Conservation (phyloP, 768 basidiomycete genomes). For the Clitopilus hobsonii region DNA sequence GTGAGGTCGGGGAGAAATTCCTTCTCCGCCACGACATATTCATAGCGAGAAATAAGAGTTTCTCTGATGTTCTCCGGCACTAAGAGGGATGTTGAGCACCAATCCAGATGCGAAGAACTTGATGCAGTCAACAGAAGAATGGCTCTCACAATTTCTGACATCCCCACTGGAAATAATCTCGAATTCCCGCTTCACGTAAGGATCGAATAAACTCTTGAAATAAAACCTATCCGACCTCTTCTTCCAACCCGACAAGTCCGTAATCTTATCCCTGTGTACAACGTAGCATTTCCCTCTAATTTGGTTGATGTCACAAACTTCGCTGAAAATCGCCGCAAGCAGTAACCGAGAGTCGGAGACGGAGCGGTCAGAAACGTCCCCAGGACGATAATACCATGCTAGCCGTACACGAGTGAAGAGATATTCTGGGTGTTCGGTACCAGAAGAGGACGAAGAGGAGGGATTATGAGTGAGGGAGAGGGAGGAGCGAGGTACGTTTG, state of each 20-base stretch:
- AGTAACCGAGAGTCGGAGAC: slow-evolving; percentile 89
- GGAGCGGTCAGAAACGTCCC: slow-evolving; percentile 90
- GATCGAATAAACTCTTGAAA: slow-evolving; percentile 93
- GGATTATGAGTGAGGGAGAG: neutral
- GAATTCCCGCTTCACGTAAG: slow-evolving; percentile 97
- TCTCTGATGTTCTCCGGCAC: slow-evolving; percentile 81
- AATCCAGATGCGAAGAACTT: slow-evolving; percentile 15
- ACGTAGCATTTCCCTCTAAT: slow-evolving; percentile 92
- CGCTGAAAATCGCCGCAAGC: slow-evolving; percentile 93
- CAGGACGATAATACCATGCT: slow-evolving; percentile 95
- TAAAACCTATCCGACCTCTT: slow-evolving; percentile 93
- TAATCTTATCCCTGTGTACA: slow-evolving; percentile 91
- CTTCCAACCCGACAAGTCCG: slow-evolving; percentile 91
- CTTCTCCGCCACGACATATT: slow-evolving; percentile 93
- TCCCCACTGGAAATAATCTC: slow-evolving; percentile 87
- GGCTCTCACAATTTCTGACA: slow-evolving; percentile 79
- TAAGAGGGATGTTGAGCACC: slow-evolving; percentile 28
- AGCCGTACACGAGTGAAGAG: slow-evolving; percentile 81
- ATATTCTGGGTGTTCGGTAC: slow-evolving; percentile 61
- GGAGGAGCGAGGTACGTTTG: slow-evolving; percentile 34
- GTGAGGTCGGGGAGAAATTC: slow-evolving; percentile 89
- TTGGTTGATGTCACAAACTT: slow-evolving; percentile 92
- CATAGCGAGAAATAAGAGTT: slow-evolving; percentile 76
- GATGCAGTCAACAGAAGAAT: slow-evolving; percentile 9
- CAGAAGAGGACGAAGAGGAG: slow-evolving; percentile 38